A percentile compares a stretch with the other conserved stretches of the same genome.
phyloP scores from a whole-genome alignment of 768 basidiomycete genomes.

The Cystoderma amianthinum region DNA sequence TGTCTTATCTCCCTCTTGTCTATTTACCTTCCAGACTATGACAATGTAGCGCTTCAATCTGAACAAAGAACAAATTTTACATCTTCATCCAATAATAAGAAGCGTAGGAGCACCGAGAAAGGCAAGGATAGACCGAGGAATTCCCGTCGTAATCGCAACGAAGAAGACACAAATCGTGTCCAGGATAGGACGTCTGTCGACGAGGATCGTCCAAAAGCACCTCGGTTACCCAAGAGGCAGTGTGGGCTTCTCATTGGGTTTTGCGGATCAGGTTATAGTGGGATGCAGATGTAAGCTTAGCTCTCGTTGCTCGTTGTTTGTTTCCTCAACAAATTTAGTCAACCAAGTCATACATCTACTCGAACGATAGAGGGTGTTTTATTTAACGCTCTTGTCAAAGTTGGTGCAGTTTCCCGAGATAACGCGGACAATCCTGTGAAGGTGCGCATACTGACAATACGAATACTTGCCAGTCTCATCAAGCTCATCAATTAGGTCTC shows the following conservation, averaged over 20 bases:
- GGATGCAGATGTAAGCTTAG: constrained; percentile 89
- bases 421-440: constrained; percentile 90
- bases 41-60: too few species aligned
- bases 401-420: constrained; percentile 90
- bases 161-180: constrained; percentile 18
- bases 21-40: too few species aligned
- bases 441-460: constrained; percentile 28
- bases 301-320: neutral
- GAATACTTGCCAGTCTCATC: neutral
- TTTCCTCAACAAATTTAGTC: constrained; percentile 32
- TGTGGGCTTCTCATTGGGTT: constrained; percentile 85
- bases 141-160: constrained; percentile 32
- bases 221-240: constrained; percentile 75
- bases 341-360: constrained; percentile 47
- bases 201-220: constrained; percentile 31
- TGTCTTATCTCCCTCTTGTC: too few species aligned
- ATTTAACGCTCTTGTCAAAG: constrained; percentile 82
- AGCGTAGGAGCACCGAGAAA: neutral
- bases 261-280: constrained; percentile 86
- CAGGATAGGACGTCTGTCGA: constrained; percentile 10
- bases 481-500: too few species aligned
- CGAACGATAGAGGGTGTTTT: constrained; percentile 87
- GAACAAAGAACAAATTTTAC: too few species aligned
- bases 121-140: neutral
- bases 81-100: neutral